Evolutionary conservation across 257 asterid genomes (phyloP), one percentile per base, ranked within the genome.

Genomic region (Nicotiana paniculata): DNA sequence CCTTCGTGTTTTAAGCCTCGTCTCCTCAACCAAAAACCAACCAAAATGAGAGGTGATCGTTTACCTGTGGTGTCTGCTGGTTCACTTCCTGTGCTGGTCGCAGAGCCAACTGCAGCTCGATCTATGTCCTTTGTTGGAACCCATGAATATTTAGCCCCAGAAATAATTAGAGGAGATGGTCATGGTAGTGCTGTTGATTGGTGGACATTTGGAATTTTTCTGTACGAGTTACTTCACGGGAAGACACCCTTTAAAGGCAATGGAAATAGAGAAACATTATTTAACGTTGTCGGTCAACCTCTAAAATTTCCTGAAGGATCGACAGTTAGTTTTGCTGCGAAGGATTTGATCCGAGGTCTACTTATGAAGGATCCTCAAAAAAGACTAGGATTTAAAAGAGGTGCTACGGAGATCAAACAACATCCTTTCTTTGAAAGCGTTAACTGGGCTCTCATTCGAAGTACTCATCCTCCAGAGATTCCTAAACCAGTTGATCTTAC

Each of bases 131-230:
- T 95, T 77, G 98, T 96, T 0, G 99, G 99, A 79, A 96, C 98
- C 6, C 99, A 94, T 33, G 99, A 96, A 85, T 95, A 95, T 69
- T 86, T 93, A 85, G 96, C 97, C 70, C 98, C 98, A 0, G 98
- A 95, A 70, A 95, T 95, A 21, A 88, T 95, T 26, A 89, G 97
- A 88, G 99, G 99, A 81, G 98, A 95, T n/a, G 98, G 99, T 30
- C 99, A 95, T 63, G 98, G 99, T 58, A 95, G 99, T 54, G 87
- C 98, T 2, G 99, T 93, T n/a, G 99, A 95, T 74, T 95, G 99
- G 99, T 93, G 99, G 99, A 95, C 97, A 1, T 91, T 92, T 17
- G 99, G 99, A 4, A 87, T 95, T 18, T 93, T 93, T 91, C 81
- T 95, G 87, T 95, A 90, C n/a, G 99, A 95, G 67, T 80, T 95